A percentile compares a stretch with the other conserved stretches of the same genome.
phyloP scores from a whole-genome alignment of 257 asterid species.

The Rehmannia glutinosa region DNA sequence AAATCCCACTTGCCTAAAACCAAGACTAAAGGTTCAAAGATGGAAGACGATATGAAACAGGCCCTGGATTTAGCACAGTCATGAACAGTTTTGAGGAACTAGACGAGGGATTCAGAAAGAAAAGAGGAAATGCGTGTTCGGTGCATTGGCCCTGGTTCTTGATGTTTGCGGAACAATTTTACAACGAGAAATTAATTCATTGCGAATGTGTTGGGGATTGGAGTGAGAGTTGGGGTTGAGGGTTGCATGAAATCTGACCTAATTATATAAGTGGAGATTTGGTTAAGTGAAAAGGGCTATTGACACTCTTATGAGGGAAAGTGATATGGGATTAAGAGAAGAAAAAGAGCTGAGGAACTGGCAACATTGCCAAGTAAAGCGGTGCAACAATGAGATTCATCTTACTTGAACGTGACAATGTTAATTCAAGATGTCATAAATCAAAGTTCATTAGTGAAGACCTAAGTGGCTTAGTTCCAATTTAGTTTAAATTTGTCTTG shows the following conservation, averaged over 20 bases:
- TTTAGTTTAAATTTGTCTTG: no score
- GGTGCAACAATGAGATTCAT: slow-evolving; percentile 26
- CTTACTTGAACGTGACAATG: slow-evolving; percentile 13
- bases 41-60: not conserved
- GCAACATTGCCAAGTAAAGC: slow-evolving; percentile 21
- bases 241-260: not conserved
- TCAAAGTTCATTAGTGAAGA: not conserved
- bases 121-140: slow-evolving; percentile 27
- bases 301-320: slow-evolving; percentile 19
- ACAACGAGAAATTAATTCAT: slow-evolving; percentile 27
- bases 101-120: slow-evolving; percentile 31
- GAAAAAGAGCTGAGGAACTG: slow-evolving; percentile 11
- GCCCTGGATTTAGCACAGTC: slow-evolving; percentile 19
- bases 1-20: slow-evolving; percentile 31
- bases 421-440: slow-evolving; percentile 25
- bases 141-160: slow-evolving; percentile 50
- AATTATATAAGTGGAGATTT: not conserved
- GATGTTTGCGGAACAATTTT: slow-evolving; percentile 32
- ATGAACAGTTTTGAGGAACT: slow-evolving; percentile 47
- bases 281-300: slow-evolving; percentile 12
- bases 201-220: slow-evolving; percentile 22
- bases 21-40: not conserved
- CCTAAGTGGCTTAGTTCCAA: no score
- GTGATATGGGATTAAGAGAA: slow-evolving; percentile 11
- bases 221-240: slow-evolving; percentile 28